Evolutionary conservation across 352 stramenopile species (phyloP).

Genomic region (Pythium scleroteichum): DNA sequence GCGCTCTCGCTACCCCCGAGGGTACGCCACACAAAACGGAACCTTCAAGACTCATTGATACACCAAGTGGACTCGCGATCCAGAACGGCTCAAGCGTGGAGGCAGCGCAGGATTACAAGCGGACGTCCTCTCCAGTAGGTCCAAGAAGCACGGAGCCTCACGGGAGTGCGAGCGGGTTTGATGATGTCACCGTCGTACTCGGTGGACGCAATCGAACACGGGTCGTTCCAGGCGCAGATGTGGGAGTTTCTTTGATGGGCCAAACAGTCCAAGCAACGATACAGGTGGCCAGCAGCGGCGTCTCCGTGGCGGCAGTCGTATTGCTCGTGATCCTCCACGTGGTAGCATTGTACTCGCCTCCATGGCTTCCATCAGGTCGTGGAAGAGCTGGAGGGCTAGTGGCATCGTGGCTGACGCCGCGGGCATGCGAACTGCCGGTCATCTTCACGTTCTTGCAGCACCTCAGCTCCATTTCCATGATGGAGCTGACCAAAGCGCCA

Average conservation of each 20-base stretch:
- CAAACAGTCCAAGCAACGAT: constrained; percentile 51
- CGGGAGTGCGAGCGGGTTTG: too few species aligned
- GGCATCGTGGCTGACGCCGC: constrained; percentile 49
- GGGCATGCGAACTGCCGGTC: constrained; percentile 66
- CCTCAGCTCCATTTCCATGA: constrained; percentile 67
- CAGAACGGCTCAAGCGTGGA: too few species aligned
- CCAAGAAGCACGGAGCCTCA: too few species aligned
- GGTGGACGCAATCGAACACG: constrained; percentile 54
- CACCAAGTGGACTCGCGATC: too few species aligned
- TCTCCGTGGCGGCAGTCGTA: constrained; percentile 45
- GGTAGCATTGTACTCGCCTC: constrained; percentile 44
- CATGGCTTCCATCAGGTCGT: constrained; percentile 38
- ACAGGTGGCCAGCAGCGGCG: constrained; percentile 46
- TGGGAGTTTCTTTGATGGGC: constrained; percentile 46
- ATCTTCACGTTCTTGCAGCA: constrained; percentile 73
- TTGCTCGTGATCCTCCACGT: constrained; percentile 64
- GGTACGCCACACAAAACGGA: too few species aligned
- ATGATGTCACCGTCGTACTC: constrained; percentile 26
- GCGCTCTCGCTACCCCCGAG: too few species aligned
- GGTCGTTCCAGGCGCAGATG: constrained; percentile 53
- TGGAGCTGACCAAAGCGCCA: constrained; percentile 73
- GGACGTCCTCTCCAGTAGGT: too few species aligned
- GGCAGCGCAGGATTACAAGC: too few species aligned
- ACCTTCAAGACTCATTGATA: too few species aligned
- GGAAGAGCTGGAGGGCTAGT: constrained; percentile 5